phyloP scores from a whole-genome alignment of 2,329 filamentous ascomycete species.

The Hymenotorrendiella dingleyae region DNA sequence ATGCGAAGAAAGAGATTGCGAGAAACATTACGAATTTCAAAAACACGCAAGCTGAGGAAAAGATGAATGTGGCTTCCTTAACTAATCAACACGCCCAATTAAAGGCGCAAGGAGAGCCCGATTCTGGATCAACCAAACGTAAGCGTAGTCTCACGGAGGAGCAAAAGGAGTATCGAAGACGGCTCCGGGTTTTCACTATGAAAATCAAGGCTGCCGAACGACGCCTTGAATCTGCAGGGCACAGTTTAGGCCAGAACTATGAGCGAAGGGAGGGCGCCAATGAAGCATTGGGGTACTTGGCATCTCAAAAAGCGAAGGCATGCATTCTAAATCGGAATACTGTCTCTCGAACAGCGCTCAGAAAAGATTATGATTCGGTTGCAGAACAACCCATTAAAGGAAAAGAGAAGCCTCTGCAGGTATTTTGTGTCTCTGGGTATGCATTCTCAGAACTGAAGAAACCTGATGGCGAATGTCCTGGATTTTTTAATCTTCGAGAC shows the following conservation, averaged over 20 bases:
- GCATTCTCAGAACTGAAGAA: slow-evolving; percentile 4
- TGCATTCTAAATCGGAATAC: slow-evolving; percentile 16
- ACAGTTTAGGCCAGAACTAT: no score
- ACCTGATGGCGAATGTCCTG: background rate
- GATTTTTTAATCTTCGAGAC: slow-evolving; percentile 10
- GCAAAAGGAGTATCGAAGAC: background rate
- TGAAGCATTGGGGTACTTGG: background rate
- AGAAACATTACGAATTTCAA: no score
- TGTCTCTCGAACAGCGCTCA: background rate
- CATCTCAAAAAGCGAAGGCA: background rate
- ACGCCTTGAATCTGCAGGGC: no score
- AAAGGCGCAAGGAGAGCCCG: no score
- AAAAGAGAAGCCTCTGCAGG: slow-evolving; percentile 1
- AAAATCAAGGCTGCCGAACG: no score
- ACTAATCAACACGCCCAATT: no score
- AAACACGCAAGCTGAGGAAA: no score
- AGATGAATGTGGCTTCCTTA: no score
- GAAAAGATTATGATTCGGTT: slow-evolving; percentile 8
- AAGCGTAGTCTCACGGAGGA: background rate
- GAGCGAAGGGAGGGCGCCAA: background rate
- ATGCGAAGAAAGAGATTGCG: no score
- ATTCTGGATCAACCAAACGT: background rate
- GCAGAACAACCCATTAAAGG: slow-evolving; percentile 5
- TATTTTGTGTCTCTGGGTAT: slow-evolving; percentile 15
- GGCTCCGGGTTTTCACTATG: no score